Evolutionary conservation across 2,329 filamentous ascomycete genomes (phyloP).

Genomic region (Alternaria atra): DNA sequence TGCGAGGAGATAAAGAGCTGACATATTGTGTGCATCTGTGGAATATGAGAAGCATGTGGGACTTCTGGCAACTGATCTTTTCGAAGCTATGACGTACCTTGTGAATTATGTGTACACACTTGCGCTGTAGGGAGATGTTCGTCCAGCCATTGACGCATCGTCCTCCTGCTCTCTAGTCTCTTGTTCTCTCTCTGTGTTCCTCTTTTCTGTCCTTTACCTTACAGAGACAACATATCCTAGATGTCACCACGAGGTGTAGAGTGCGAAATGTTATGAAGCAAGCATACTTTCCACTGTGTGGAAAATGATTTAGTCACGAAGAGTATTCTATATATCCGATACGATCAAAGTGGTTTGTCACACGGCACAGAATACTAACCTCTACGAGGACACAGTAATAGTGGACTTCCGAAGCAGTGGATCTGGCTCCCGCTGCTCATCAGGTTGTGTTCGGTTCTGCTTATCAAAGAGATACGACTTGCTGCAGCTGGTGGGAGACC

Average conservation of each 20-base stretch:
- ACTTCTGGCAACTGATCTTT: background rate
- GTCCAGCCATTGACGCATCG: background rate
- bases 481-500: background rate
- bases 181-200: background rate
- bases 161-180: background rate
- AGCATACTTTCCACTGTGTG: background rate
- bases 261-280: background rate
- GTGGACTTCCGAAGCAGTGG: background rate
- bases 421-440: background rate
- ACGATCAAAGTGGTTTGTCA: background rate
- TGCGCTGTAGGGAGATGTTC: background rate
- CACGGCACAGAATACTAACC: background rate
- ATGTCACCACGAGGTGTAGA: background rate
- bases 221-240: background rate
- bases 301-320: background rate
- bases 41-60: background rate
- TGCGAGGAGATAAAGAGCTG: background rate
- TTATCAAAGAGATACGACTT: background rate
- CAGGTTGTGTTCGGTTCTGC: background rate
- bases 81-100: background rate
- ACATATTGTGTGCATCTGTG: background rate
- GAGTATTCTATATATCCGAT: background rate
- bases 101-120: background rate
- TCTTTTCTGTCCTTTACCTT: background rate
- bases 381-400: background rate